A percentile compares a stretch with the other conserved stretches of the same genome.
Evolutionary conservation across 768 basidiomycete species (phyloP).

Genomic region (Tephrocybe sp.): DNA sequence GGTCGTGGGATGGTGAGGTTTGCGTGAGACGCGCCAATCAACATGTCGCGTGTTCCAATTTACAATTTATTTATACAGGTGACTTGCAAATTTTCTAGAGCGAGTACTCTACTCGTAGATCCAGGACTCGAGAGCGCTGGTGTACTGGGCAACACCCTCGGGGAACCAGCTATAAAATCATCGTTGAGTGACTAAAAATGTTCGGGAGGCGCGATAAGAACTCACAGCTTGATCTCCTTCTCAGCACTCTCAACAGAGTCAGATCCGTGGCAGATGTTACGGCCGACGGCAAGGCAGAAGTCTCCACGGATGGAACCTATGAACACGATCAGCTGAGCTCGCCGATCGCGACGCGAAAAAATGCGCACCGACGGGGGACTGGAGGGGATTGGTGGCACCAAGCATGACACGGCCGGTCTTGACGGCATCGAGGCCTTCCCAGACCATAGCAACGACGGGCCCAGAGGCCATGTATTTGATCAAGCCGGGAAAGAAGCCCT

Average conservation of each 20-base stretch:
- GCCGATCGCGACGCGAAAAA: constrained; percentile 2
- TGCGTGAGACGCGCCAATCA: constrained; percentile 14
- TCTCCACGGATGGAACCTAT: constrained; percentile 94
- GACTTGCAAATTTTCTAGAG: constrained; percentile 18
- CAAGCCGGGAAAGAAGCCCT: constrained; percentile 94
- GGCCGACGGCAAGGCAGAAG: constrained; percentile 90
- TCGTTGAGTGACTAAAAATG: constrained; percentile 6
- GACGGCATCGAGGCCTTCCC: constrained; percentile 92
- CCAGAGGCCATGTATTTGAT: constrained; percentile 96
- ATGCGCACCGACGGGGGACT: constrained; percentile 75
- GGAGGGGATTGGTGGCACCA: constrained; percentile 95
- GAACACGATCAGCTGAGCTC: constrained; percentile 8
- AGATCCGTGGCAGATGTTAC: constrained; percentile 92
- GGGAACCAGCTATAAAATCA: constrained; percentile 78
- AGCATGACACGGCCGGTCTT: constrained; percentile 97
- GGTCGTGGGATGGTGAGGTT: constrained; percentile 9
- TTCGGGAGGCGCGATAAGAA: constrained; percentile 15
- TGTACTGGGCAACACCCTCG: constrained; percentile 76
- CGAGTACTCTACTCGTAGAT: constrained; percentile 67
- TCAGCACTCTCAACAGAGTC: constrained; percentile 87
- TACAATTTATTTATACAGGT: constrained; percentile 16
- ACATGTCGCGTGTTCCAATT: constrained; percentile 7
- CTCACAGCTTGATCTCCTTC: constrained; percentile 93
- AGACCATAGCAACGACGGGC: constrained; percentile 94
- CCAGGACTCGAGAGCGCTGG: constrained; percentile 63